Evolutionary conservation across 129 eudicot species (phyloP).

Genomic region (Escallonia rubra): DNA sequence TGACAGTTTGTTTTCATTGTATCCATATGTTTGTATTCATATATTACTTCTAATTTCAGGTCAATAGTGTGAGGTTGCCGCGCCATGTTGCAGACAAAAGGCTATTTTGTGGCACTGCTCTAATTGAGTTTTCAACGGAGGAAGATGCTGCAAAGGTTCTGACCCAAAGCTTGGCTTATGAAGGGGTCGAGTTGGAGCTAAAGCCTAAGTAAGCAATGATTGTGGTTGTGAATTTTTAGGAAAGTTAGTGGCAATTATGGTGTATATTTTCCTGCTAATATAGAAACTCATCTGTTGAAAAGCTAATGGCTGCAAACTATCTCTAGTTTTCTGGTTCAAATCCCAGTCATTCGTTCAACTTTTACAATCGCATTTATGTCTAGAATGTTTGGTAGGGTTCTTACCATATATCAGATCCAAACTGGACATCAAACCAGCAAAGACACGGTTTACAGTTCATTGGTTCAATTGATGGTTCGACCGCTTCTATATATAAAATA

Average conservation of each 20-base stretch:
- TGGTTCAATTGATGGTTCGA: too few relatives aligned
- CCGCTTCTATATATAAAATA: too few relatives aligned
- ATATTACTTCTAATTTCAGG: slow-evolving; percentile 35
- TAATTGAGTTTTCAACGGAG: slow-evolving; percentile 82
- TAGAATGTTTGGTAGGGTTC: too few relatives aligned
- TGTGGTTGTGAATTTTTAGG: not conserved
- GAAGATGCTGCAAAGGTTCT: slow-evolving; percentile 72
- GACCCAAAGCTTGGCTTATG: slow-evolving; percentile 54
- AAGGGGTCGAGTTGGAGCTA: slow-evolving; percentile 68
- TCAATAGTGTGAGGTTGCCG: slow-evolving; percentile 92
- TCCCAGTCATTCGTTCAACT: too few relatives aligned
- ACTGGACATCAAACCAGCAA: too few relatives aligned
- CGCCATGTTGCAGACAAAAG: slow-evolving; percentile 74
- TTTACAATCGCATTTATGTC: too few relatives aligned
- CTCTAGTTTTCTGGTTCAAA: too few relatives aligned
- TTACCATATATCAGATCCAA: too few relatives aligned
- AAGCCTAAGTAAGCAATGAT: slow-evolving; percentile 63
- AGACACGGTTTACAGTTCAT: too few relatives aligned
- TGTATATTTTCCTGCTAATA: too few relatives aligned
- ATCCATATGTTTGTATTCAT: not conserved
- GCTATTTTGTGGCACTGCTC: slow-evolving; percentile 75
- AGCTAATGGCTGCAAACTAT: too few relatives aligned
- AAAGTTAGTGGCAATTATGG: not conserved
- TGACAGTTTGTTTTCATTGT: slow-evolving; percentile 7
- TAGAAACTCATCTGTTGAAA: too few relatives aligned